phyloP scores from a whole-genome alignment of 2,329 filamentous ascomycete genomes.

The Arthrobotrys sinensis region DNA sequence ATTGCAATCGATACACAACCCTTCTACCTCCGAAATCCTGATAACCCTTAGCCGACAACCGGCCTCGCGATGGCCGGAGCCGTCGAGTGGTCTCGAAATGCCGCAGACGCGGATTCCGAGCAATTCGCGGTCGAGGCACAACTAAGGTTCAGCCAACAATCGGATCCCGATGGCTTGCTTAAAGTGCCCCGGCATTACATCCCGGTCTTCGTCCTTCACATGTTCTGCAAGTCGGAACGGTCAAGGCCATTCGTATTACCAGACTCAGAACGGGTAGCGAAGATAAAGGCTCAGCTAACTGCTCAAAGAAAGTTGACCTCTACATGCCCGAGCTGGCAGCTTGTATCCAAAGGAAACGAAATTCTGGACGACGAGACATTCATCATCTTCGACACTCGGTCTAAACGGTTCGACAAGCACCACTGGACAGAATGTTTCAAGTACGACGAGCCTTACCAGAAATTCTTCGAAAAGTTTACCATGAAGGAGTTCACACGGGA shows the following conservation, averaged over 20 bases:
- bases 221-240: constrained; percentile 63
- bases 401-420: constrained; percentile 63
- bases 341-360: constrained; percentile 39
- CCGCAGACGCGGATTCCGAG: constrained; percentile 61
- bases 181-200: constrained; percentile 64
- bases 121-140: constrained; percentile 60
- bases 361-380: constrained; percentile 63
- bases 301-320: constrained; percentile 54
- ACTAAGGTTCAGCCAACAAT: constrained; percentile 62
- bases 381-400: constrained; percentile 64
- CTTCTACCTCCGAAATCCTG: constrained; percentile 40
- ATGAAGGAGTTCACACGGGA: constrained; percentile 63
- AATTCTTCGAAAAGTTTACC: constrained; percentile 65
- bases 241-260: constrained; percentile 59
- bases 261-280: constrained; percentile 54
- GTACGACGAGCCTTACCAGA: constrained; percentile 63
- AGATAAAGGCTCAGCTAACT: constrained; percentile 56
- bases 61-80: constrained; percentile 62
- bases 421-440: constrained; percentile 65
- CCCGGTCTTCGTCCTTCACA: constrained; percentile 64
- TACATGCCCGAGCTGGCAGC: constrained; percentile 54
- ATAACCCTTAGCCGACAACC: constrained; percentile 47
- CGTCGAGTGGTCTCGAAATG: constrained; percentile 64
- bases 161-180: constrained; percentile 63
- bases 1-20: constrained; percentile 35